Evolutionary conservation across 306 rosid species (phyloP).

Genomic region (Hippophae rhamnoides): DNA sequence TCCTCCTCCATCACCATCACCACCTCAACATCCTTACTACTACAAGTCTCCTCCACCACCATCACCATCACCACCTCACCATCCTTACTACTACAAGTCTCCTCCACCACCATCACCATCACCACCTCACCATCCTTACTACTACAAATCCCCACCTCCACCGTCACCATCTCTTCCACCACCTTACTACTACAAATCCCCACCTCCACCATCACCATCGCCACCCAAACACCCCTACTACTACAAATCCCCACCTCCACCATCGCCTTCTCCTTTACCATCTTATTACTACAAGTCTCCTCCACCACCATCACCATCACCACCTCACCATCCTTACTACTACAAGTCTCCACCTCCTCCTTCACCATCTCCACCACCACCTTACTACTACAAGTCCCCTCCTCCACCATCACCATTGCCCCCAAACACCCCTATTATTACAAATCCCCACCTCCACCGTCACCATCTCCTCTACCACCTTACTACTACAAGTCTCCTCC

Average conservation of each 20-base stretch:
- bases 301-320: conserved; percentile 22
- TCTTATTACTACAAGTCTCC: conserved; percentile 31
- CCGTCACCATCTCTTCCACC: conserved; percentile 16
- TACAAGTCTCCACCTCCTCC: conserved; percentile 49
- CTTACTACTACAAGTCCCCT: conserved; percentile 26
- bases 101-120: conserved; percentile 38
- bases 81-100: conserved; percentile 31
- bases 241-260: conserved; percentile 14
- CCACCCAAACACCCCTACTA: conserved; percentile 15
- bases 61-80: conserved; percentile 14
- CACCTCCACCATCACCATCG: conserved; percentile 13
- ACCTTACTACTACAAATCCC: conserved; percentile 12
- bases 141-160: conserved; percentile 39
- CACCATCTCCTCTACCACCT: conserved; percentile 15
- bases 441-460: conserved; percentile 14
- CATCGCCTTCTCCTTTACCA: conserved; percentile 1
- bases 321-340: conserved; percentile 24
- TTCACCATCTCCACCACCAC: conserved; percentile 26
- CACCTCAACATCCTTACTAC: conserved; percentile 7
- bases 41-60: conserved; percentile 42
- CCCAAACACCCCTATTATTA: conserved; percentile 7
- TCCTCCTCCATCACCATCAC: conserved; percentile 26
- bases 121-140: conserved; percentile 30
- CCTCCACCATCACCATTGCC: conserved; percentile 26
- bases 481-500: conserved; percentile 34